A percentile compares a stretch with the other conserved stretches of the same genome.
Evolutionary conservation across 2,329 filamentous ascomycete genomes (phyloP).

Genomic region (Cadophora malorum): DNA sequence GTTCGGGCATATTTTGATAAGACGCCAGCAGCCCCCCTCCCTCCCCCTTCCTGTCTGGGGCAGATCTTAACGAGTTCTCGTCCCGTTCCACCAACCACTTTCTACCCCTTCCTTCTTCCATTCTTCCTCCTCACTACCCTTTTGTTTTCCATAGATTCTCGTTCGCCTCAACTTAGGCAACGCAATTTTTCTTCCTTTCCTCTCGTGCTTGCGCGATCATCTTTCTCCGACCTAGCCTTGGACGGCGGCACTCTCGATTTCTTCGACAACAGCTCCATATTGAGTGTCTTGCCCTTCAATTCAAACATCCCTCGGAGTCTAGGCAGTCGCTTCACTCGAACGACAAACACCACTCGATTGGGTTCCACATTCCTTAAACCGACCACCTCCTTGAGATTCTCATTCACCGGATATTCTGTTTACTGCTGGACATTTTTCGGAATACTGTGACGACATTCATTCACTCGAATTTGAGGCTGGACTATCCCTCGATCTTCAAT

Average conservation of each 20-base stretch:
- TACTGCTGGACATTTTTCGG: conserved; percentile 37
- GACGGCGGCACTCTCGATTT: not conserved
- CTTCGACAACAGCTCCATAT: not conserved
- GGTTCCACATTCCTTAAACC: conserved; percentile 27
- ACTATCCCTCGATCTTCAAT: not conserved
- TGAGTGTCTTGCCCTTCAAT: conserved; percentile 11
- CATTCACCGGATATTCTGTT: conserved; percentile 31
- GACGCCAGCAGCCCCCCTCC: not conserved
- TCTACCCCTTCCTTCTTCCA: not conserved
- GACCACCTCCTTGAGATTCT: conserved; percentile 1
- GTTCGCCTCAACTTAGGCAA: not conserved
- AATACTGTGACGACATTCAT: conserved; percentile 17
- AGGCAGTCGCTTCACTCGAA: conserved; percentile 1
- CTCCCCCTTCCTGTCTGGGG: not conserved
- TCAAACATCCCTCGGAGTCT: not conserved
- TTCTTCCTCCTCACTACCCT: not conserved
- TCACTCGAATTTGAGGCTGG: not conserved
- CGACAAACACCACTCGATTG: conserved; percentile 19
- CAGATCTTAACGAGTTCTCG: conserved; percentile 2
- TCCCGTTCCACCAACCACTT: conserved; percentile 5
- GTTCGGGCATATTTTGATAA: not conserved
- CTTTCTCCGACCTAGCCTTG: conserved; percentile 11
- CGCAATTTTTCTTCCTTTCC: conserved; percentile 2
- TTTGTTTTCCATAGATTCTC: conserved; percentile 9
- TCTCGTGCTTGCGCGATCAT: conserved; percentile 16